phyloP scores from a whole-genome alignment of 352 stramenopile species.

The Pythium biforme region DNA sequence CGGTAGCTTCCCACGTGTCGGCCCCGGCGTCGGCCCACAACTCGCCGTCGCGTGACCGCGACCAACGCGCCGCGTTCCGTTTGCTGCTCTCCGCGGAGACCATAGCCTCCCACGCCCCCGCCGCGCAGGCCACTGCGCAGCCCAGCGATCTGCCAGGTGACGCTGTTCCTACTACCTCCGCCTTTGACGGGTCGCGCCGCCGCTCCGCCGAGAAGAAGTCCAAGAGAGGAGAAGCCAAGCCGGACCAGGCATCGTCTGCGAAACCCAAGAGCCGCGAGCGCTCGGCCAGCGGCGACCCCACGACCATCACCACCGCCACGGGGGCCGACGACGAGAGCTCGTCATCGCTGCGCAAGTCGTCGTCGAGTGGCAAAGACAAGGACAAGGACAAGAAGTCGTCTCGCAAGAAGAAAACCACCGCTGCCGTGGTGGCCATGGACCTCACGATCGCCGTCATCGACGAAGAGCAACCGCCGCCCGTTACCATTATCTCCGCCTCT shows the following conservation, averaged over 20 bases:
- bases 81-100: constrained; percentile 15
- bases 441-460: constrained; percentile 14
- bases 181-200: background rate
- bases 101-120: constrained; percentile 16
- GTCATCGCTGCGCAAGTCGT: background rate
- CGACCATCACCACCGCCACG: background rate
- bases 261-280: background rate
- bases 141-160: background rate
- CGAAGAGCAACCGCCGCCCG: constrained; percentile 8
- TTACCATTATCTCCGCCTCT: too few relatives aligned
- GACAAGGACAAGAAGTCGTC: constrained; percentile 15
- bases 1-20: background rate
- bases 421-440: constrained; percentile 6
- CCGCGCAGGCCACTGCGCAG: constrained; percentile 1
- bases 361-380: background rate
- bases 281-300: background rate
- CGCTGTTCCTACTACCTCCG: background rate
- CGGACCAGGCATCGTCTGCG: background rate
- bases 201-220: background rate
- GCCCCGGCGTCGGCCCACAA: background rate
- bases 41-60: constrained; percentile 4
- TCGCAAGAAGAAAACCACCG: constrained; percentile 18
- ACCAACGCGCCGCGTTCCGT: constrained; percentile 15
- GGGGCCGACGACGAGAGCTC: background rate
- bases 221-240: background rate